Base-by-base conservation (phyloP, 305 asterid species). In the Fraxinus greggii region DNA sequence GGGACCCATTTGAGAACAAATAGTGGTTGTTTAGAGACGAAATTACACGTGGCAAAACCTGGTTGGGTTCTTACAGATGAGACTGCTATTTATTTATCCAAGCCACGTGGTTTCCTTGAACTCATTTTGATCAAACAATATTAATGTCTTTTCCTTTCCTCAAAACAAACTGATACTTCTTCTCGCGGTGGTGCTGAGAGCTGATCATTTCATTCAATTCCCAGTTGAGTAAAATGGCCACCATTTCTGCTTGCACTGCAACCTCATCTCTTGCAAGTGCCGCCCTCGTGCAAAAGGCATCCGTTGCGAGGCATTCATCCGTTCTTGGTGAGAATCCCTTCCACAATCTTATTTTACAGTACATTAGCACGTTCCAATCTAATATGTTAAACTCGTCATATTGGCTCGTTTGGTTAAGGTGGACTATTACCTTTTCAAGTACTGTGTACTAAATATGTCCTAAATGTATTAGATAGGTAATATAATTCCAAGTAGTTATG, bases 191-290 rank as follows among this genome's bases (percentile, higher is more conserved):
- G 35, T 65, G 74, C 81, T 63, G 82, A 76, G 45, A 81, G 59
- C 80, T 51, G 79, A 56, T 83, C 70, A 51, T 29, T 72, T 48
- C 79, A 38, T 73, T 33, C 81, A 5, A 76, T 77, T 31, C 77
- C 69, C 42, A 79, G 76, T 40, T 32, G 21, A 69, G 29, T 63
- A 78, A 84, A 83, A 94, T 93, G 97, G 95, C 97, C 59, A 85
- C 92, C 78, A 73, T 89, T 90, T 82, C 92, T 17, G 93, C 95
- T 51, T 88, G 90, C 90, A 83, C 89, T 63, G 45, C 97, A 1
- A 82, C 90, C 79, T 86, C 94, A 10, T 85, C 86, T 5, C 19
- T 91, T n/a, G 84, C 95, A 80, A 88, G 91, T 84, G 88, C 89
- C 36, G 88, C 93, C 83, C 86, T 87, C 73, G 76, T 88, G 15